Conservation (phyloP, 495 filamentous ascomycete species). For the Penicillium cataractarum region DNA sequence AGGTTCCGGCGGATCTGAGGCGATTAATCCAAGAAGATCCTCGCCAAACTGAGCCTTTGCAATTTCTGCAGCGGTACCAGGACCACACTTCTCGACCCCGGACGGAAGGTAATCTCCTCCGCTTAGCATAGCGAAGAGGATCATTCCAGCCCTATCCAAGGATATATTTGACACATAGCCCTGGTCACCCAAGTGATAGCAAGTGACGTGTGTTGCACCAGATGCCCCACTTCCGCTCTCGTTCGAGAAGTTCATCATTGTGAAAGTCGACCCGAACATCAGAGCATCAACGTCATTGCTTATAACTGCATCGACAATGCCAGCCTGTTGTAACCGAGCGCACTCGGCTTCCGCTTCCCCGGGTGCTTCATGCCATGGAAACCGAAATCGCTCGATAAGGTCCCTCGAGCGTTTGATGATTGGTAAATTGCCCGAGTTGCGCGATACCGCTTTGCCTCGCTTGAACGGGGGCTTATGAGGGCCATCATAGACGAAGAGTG, state of each 20-base stretch:
- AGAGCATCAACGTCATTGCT: slow-evolving; percentile 98
- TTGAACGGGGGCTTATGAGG: slow-evolving; percentile 90
- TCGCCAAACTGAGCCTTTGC: slow-evolving; percentile 86
- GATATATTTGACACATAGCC: slow-evolving; percentile 45
- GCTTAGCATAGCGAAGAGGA: slow-evolving; percentile 91
- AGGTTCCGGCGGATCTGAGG: slow-evolving; percentile 49
- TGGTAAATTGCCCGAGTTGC: slow-evolving; percentile 49
- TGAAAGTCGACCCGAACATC: slow-evolving; percentile 89
- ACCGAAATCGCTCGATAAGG: slow-evolving; percentile 81
- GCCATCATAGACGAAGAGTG: slow-evolving; percentile 96
- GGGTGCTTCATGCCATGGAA: slow-evolving; percentile 82
- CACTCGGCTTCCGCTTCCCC: slow-evolving; percentile 98
- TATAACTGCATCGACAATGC: slow-evolving; percentile 91
- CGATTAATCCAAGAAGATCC: slow-evolving; percentile 66
- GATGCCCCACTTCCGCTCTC: slow-evolving; percentile 65
- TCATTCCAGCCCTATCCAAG: slow-evolving; percentile 85
- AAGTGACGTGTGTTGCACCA: slow-evolving; percentile 82
- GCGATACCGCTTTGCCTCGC: slow-evolving; percentile 59
- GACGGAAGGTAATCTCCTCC: slow-evolving; percentile 94
- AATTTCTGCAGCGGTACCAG: slow-evolving; percentile 86
- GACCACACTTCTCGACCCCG: slow-evolving; percentile 84
- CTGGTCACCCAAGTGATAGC: slow-evolving; percentile 62
- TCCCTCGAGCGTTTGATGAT: slow-evolving; percentile 69
- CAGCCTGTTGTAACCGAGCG: slow-evolving; percentile 78
- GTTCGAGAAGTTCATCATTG: slow-evolving; percentile 80